Percentiles rank a stretch among this genome's conserved stretches.
phyloP scores from a whole-genome alignment of 495 filamentous ascomycete genomes.

The Patellaria atrata region DNA sequence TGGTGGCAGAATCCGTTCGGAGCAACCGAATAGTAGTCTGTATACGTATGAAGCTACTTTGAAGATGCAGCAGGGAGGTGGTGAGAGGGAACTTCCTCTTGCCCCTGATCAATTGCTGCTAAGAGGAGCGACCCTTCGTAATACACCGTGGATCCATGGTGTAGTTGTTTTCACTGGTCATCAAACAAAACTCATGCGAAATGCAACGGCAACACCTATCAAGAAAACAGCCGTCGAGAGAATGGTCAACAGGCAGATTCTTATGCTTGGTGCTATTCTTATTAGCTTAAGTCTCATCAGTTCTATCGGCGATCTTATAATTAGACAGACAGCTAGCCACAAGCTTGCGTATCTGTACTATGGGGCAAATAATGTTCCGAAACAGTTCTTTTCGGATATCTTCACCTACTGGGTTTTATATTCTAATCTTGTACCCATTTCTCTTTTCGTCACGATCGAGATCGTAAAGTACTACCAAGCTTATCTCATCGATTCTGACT shows the following conservation, averaged over 20 bases:
- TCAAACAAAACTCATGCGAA: slow-evolving; percentile 98
- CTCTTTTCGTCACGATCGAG: slow-evolving; percentile 94
- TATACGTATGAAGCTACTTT: slow-evolving; percentile 98
- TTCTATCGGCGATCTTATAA: slow-evolving; percentile 79
- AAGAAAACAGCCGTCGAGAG: slow-evolving; percentile 92
- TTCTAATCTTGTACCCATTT: slow-evolving; percentile 91
- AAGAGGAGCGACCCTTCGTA: slow-evolving; percentile 84
- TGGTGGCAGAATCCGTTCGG: slow-evolving; percentile 75
- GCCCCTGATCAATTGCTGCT: slow-evolving; percentile 75
- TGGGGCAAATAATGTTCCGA: slow-evolving; percentile 42
- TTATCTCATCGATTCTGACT: slow-evolving; percentile 90
- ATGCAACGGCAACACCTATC: slow-evolving; percentile 93
- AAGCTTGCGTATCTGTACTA: slow-evolving; percentile 61
- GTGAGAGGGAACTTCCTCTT: slow-evolving; percentile 83
- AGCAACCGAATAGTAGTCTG: slow-evolving; percentile 95
- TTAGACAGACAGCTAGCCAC: slow-evolving; percentile 42
- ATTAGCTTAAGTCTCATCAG: slow-evolving; percentile 72
- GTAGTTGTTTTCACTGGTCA: slow-evolving; percentile 97
- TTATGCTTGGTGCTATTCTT: slow-evolving; percentile 77
- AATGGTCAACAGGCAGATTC: slow-evolving; percentile 82
- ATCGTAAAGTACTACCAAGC: slow-evolving; percentile 96
- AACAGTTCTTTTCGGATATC: slow-evolving; percentile 85
- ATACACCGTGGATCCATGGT: slow-evolving; percentile 96
- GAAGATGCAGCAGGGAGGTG: slow-evolving; percentile 82
- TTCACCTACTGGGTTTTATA: slow-evolving; percentile 99